Evolutionary conservation across 306 rosid species (phyloP).

Genomic region (Cicer pinnatifidum): DNA sequence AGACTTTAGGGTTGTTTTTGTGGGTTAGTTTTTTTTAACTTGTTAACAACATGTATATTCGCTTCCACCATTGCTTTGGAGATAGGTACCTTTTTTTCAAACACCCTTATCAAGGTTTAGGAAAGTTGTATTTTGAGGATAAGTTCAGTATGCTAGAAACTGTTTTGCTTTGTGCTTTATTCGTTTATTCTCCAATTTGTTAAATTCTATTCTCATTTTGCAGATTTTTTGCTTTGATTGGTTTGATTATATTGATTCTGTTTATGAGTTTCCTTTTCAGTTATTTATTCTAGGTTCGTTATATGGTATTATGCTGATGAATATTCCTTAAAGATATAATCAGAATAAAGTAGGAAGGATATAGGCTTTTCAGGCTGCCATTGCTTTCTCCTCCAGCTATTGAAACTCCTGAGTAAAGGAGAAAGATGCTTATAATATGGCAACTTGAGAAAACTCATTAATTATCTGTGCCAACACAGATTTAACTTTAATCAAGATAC

Average conservation of each 20-base stretch:
- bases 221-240: constrained; percentile 33
- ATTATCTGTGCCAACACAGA: neutral
- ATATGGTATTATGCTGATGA: constrained; percentile 40
- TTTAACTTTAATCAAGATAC: constrained; percentile 7
- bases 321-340: constrained; percentile 42
- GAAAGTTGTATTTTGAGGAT: constrained; percentile 71
- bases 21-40: constrained; percentile 57
- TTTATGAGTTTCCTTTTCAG: constrained; percentile 35
- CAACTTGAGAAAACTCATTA: constrained; percentile 6
- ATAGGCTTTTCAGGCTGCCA: neutral
- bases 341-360: constrained; percentile 1
- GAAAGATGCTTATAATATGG: constrained; percentile 30
- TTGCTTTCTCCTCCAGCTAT: neutral
- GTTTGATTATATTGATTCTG: constrained; percentile 43
- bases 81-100: constrained; percentile 57
- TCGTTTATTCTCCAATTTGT: constrained; percentile 48
- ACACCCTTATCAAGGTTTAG: constrained; percentile 54
- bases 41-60: constrained; percentile 75
- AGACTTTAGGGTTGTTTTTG: constrained; percentile 55
- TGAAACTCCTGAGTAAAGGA: constrained; percentile 16
- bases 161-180: constrained; percentile 47
- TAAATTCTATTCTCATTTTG: constrained; percentile 43
- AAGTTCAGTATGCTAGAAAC: constrained; percentile 45
- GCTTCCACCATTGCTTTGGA: constrained; percentile 58
- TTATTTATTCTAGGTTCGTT: constrained; percentile 10